Conservation (phyloP, 352 stramenopile genomes). For the Detonula confervacea region DNA sequence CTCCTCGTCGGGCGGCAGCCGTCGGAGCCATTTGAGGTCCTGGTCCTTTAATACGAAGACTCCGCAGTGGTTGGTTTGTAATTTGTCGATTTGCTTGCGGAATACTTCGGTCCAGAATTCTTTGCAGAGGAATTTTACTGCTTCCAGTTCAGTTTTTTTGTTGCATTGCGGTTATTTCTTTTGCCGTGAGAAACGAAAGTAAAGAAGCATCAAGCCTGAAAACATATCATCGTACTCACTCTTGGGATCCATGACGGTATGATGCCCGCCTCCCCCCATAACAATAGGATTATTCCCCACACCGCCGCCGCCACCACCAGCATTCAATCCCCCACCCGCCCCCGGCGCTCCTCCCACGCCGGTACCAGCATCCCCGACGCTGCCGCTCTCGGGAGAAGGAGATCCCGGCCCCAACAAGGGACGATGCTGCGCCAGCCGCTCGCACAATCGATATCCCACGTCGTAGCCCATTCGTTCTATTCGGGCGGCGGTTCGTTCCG, state of each 20-base stretch:
- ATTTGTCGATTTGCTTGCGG: constrained; percentile 97
- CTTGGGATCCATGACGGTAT: constrained; percentile 52
- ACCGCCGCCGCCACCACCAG: too few relatives aligned
- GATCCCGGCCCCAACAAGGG: constrained; percentile 58
- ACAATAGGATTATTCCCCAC: constrained; percentile 38
- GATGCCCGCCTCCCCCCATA: constrained; percentile 51
- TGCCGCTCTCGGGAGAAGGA: constrained; percentile 37
- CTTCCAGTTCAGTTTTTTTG: constrained; percentile 86
- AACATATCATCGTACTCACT: constrained; percentile 20
- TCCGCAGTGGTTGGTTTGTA: constrained; percentile 97
- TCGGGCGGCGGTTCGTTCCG: constrained; percentile 73
- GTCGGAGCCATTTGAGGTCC: constrained; percentile 90
- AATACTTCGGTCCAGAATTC: constrained; percentile 98
- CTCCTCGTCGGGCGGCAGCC: constrained; percentile 85
- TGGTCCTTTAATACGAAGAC: constrained; percentile 95
- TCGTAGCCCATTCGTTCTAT: constrained; percentile 83
- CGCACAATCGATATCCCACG: constrained; percentile 79
- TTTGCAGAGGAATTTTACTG: constrained; percentile 98
- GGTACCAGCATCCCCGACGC: constrained; percentile 40
- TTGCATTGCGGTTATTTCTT: too few relatives aligned
- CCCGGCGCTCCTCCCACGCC: not conserved
- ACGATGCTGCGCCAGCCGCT: constrained; percentile 80
- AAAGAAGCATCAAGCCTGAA: not conserved
- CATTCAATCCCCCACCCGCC: not conserved
- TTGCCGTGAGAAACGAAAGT: constrained; percentile 1